These are phyloP conservation scores for Hymenoscyphus occultus DNA, from an alignment of 2,329 filamentous ascomycete genomes.

Conservation along the genomic window DNA sequence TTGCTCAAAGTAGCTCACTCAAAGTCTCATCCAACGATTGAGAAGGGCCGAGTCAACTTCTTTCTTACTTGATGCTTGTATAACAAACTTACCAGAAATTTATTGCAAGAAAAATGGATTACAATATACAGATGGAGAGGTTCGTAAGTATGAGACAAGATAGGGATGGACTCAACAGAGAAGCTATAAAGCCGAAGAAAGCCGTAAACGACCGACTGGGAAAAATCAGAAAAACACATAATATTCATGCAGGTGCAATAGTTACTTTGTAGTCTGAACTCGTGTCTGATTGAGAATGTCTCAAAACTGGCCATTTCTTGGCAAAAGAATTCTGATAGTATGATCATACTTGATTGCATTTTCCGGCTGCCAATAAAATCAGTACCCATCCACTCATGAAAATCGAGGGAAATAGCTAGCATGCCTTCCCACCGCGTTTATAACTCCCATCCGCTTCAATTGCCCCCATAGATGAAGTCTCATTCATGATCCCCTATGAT, in stretches of 20 bases:
- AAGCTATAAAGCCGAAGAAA: background rate
- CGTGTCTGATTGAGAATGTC: background rate
- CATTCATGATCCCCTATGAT: background rate
- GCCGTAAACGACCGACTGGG: background rate
- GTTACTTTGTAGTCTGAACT: background rate
- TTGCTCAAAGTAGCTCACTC: too few relatives aligned
- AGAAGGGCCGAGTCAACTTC: too few relatives aligned
- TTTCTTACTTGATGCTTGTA: too few relatives aligned
- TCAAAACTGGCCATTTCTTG: background rate
- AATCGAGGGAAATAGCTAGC: background rate
- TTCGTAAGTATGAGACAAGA: background rate
- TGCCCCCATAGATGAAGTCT: background rate
- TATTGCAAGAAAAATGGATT: background rate
- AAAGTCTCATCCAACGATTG: too few relatives aligned
- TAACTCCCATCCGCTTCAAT: background rate
- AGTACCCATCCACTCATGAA: background rate
- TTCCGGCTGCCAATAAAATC: background rate
- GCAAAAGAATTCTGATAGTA: background rate
- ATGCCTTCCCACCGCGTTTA: background rate
- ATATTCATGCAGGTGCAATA: background rate
- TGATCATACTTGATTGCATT: background rate
- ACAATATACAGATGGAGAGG: background rate
- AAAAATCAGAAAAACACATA: background rate
- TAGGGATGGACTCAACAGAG: background rate
- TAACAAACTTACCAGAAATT: too few relatives aligned